Evolutionary conservation across 2,329 filamentous ascomycete genomes (phyloP).

Genomic region (Aspergillus aculeatinus): DNA sequence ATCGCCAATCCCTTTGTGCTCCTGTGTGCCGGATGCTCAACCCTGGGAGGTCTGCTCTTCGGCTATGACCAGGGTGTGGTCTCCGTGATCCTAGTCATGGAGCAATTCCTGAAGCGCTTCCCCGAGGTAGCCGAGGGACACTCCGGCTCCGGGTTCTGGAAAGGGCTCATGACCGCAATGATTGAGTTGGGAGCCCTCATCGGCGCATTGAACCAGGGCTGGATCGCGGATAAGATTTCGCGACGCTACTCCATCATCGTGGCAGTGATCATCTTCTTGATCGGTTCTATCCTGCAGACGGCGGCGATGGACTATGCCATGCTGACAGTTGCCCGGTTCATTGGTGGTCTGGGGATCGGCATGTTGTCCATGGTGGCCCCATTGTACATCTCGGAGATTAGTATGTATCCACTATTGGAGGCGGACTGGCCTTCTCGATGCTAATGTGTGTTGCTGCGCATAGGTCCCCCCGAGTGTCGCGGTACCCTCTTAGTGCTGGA

Average conservation of each 20-base stretch:
- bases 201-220: conserved; percentile 49
- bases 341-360: conserved; percentile 54
- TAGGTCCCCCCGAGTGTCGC: conserved; percentile 48
- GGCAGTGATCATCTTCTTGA: conserved; percentile 52
- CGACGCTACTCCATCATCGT: conserved; percentile 54
- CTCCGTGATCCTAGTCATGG: conserved; percentile 53
- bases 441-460: neutral
- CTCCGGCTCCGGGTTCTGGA: conserved; percentile 42
- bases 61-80: conserved; percentile 51
- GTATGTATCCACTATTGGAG: conserved; percentile 18
- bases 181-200: conserved; percentile 54
- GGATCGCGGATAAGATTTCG: conserved; percentile 54
- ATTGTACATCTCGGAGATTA: conserved; percentile 55
- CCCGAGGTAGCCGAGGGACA: conserved; percentile 40
- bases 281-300: conserved; percentile 54
- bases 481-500: conserved; percentile 47
- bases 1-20: conserved; percentile 51
- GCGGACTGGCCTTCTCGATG: neutral
- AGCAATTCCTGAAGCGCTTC: conserved; percentile 51
- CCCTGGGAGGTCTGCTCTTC: conserved; percentile 52
- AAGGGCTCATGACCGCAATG: conserved; percentile 55
- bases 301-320: conserved; percentile 52
- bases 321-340: conserved; percentile 51
- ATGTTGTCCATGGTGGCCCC: conserved; percentile 53
- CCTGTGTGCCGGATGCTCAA: conserved; percentile 52